These are phyloP conservation scores for Metschnikowia chrysomelidarum DNA, from an alignment of 805 yeast species.

Conservation along the genomic window DNA sequence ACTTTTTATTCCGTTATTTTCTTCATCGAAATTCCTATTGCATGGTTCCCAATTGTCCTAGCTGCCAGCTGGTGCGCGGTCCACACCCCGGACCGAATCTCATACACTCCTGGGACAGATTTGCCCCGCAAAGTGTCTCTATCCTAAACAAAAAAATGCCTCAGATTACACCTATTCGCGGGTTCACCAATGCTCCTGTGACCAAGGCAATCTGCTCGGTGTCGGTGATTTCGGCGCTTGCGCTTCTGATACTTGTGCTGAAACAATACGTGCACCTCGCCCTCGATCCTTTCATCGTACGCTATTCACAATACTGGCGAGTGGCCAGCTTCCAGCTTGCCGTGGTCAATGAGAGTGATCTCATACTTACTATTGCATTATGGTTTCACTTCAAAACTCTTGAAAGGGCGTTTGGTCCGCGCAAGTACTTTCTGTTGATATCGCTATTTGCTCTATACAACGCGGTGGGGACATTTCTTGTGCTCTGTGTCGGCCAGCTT, in stretches of 20 bases:
- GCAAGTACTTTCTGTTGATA: conserved; percentile 49
- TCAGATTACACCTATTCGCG: conserved; percentile 42
- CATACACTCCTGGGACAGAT: no score
- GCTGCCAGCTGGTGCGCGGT: no score
- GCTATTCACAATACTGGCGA: conserved; percentile 60
- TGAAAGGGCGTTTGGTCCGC: conserved; percentile 58
- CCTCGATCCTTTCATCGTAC: conserved; percentile 52
- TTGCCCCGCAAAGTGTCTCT: no score
- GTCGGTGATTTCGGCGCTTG: conserved; percentile 37
- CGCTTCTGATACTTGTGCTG: conserved; percentile 41
- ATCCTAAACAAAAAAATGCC: no score
- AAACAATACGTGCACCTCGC: conserved; percentile 44
- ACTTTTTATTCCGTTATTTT: no score
- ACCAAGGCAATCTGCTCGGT: conserved; percentile 35
- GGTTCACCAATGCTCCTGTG: conserved; percentile 45
- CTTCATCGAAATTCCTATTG: no score
- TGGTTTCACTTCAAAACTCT: conserved; percentile 52
- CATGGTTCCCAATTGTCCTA: no score
- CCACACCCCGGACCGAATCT: no score
- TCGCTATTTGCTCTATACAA: conserved; percentile 49
- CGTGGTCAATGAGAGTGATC: conserved; percentile 61
- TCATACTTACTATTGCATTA: conserved; percentile 42
- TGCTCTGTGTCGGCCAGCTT: conserved; percentile 45
- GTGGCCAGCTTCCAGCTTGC: conserved; percentile 47
- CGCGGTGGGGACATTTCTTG: conserved; percentile 33